Percentiles rank a stretch among this genome's conserved stretches.
Evolutionary conservation across 2,329 filamentous ascomycete genomes (phyloP).

Genomic region (Aspergillus sojae): DNA sequence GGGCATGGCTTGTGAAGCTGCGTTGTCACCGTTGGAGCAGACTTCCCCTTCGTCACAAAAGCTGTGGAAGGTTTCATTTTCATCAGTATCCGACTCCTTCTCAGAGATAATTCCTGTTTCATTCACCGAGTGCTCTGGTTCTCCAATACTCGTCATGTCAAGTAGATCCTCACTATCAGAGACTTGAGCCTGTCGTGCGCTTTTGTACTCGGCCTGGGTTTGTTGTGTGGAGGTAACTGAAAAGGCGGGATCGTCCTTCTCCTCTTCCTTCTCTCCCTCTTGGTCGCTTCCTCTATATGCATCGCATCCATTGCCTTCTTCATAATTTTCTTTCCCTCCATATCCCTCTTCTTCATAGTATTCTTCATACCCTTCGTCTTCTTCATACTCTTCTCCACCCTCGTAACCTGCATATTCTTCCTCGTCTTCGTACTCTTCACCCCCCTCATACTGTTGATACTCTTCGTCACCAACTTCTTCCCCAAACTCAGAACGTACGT

Average conservation of each 20-base stretch:
- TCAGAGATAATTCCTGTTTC: neutral
- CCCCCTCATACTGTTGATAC: neutral
- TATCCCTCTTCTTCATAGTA: neutral
- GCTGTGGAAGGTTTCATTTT: constrained; percentile 13
- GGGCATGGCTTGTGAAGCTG: neutral
- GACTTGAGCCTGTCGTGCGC: neutral
- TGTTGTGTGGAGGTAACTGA: constrained; percentile 1
- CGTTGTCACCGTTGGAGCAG: neutral
- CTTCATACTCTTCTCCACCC: neutral
- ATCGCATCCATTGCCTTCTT: neutral
- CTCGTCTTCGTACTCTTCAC: neutral
- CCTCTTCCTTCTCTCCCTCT: neutral
- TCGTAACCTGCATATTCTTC: neutral
- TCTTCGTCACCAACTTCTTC: neutral
- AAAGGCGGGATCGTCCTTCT: neutral
- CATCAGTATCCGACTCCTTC: neutral
- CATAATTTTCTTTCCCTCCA: neutral
- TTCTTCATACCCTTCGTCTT: neutral
- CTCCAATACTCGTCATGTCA: neutral
- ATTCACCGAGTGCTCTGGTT: neutral
- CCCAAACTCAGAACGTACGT: neutral
- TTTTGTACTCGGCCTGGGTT: constrained; percentile 10
- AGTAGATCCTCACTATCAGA: neutral
- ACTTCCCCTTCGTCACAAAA: constrained; percentile 7
- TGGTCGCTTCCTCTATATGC: neutral